Base-by-base conservation (phyloP, 2,329 filamentous ascomycete species). In the Pyricularia sp. region DNA sequence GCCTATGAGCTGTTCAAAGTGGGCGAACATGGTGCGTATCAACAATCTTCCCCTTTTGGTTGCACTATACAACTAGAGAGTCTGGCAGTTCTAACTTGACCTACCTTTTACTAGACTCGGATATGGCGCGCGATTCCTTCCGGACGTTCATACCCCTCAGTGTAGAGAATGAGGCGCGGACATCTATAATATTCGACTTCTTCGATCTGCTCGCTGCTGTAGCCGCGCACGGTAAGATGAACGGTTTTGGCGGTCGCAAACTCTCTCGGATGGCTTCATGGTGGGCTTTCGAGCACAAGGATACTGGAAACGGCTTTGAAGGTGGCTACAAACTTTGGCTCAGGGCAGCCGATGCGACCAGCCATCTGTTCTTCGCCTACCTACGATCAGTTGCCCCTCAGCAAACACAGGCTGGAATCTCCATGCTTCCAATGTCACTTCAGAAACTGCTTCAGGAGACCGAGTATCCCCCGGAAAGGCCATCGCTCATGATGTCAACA, bases 301-400 rank as follows among this genome's bases (percentile, higher is more conserved):
- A 98, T 77, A 89, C 89, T 7, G 92, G 91, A 61, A 94, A 91
- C 77, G 95, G 95, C 20, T 99, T 99, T 74, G 95, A 98, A 73
- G 92, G 92, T 59, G 94, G 94, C 68, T 99, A 99, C 80, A 92
- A 91, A 76, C 88, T 88, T 64, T 99, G 95, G 94, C 83, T 90
- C 73, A 89, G 83, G 91, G 94, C 94, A 70, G 95, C 95, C 70
- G 93, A 98, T 83, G 95, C 95, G 68, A 93, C 94, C 25, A 97
- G 94, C 75, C 95, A 99, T 81, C 83, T 99, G 68, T 99, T 99
- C 84, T 99, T 99, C 77, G 95, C 95, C 69, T 99, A 98, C 77
- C 87, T 99, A 65, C 88, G 95, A 74, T 97, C 94, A 0, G 82
- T 97, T 65, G 89, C 93, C 1, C 94, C 95, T n/a, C 90, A 94